Conservation (phyloP, 2,329 filamentous ascomycete genomes). For the Aspergillus aculeatus region DNA sequence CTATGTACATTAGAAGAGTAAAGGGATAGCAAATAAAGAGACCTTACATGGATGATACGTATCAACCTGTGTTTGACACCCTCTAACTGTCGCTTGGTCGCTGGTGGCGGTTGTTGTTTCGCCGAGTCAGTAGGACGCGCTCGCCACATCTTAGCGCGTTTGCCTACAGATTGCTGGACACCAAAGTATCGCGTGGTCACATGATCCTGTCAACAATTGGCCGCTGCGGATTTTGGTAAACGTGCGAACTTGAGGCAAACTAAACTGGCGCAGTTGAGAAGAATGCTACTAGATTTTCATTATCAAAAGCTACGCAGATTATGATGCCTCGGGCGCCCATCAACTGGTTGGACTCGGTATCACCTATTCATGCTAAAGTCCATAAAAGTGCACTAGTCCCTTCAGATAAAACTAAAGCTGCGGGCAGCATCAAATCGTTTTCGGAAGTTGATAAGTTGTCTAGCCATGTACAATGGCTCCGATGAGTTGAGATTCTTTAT, state of each 20-base stretch:
- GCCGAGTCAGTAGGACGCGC: constrained; percentile 21
- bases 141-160: constrained; percentile 17
- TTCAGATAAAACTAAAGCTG: too few relatives aligned
- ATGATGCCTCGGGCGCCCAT: too few relatives aligned
- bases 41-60: constrained; percentile 15
- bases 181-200: constrained; percentile 36
- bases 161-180: constrained; percentile 24
- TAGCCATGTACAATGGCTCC: too few relatives aligned
- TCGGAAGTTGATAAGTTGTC: too few relatives aligned
- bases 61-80: not conserved
- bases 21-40: not conserved
- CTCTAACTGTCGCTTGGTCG: not conserved
- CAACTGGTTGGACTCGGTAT: too few relatives aligned
- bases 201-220: constrained; percentile 19
- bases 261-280: not conserved
- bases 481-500: too few relatives aligned
- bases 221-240: constrained; percentile 1
- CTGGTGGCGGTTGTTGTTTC: not conserved
- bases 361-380: too few relatives aligned
- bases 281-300: too few relatives aligned
- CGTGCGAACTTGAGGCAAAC: too few relatives aligned
- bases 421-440: too few relatives aligned
- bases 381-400: too few relatives aligned
- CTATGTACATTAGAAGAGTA: constrained; percentile 22
- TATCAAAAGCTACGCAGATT: too few relatives aligned